Base-by-base conservation (phyloP, 352 stramenopile genomes). In the Aphanomyces astaci region DNA sequence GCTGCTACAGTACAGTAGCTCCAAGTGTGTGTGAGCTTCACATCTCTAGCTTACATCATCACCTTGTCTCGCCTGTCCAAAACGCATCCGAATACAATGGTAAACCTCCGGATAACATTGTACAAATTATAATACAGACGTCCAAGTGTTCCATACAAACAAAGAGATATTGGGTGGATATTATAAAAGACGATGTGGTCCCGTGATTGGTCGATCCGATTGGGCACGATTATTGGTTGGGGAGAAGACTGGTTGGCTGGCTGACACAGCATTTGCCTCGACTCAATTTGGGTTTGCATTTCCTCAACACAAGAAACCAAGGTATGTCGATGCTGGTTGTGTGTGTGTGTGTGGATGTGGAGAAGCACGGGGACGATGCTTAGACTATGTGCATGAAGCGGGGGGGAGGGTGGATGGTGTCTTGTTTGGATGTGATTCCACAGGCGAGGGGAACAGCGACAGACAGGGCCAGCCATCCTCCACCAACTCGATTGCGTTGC, bases 221-320 rank as follows among this genome's bases (percentile, higher is more conserved):
- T 63, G 11, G 30, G n/a, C 30, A 39, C 32, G 22, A 64, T 64
- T 64, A 64, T 68, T 68, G 62, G 62, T 68, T 49, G 62, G 48
- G 36, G 62, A 68, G 46, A 51, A 68, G 62, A 68, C 51, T 68
- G 62, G 62, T 68, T 68, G 62, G 62, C 62, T 68, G 62, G 62
- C 62, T 68, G 33, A 27, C 33, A 60, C 30, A n/a, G 40, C 30
- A n/a, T 27, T 22, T 53, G 2, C 7, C 39, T 65, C 10, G 32
- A 30, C 51, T 57, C 48, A 57, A 68, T 68, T 68, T 68, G 62
- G 62, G 51, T 68, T 68, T 68, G 62, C 62, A 68, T 68, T 68
- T 68, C 62, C 62, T 68, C 62, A 68, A 68, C 19, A 68, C 62
- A 68, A 68, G 62, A 68, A 68, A 68, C 62, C 32, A 68, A 68